These are phyloP conservation scores for Pyrenula aspistea DNA, from an alignment of 495 filamentous ascomycete species.

Conservation along the genomic window DNA sequence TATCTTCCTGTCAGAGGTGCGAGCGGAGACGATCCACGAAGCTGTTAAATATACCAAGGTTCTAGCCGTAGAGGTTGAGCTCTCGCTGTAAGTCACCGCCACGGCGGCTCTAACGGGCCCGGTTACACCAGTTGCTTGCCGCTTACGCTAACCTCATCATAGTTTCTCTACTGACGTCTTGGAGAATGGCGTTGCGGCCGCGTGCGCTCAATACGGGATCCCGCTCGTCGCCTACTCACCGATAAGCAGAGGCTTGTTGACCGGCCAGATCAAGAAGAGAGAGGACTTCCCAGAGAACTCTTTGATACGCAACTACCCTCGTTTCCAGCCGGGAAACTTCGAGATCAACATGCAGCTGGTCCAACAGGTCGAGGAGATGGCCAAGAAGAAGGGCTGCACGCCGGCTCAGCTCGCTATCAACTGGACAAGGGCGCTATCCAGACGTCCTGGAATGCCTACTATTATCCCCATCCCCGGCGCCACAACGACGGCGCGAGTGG, in stretches of 20 bases:
- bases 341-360: constrained; percentile 55
- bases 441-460: constrained; percentile 34
- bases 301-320: constrained; percentile 26
- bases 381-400: constrained; percentile 50
- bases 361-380: constrained; percentile 45
- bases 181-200: constrained; percentile 51
- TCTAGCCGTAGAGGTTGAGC: constrained; percentile 48
- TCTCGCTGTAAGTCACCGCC: constrained; percentile 31
- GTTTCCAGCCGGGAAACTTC: constrained; percentile 56
- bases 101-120: background rate
- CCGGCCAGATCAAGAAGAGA: constrained; percentile 39
- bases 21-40: constrained; percentile 45
- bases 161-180: constrained; percentile 37
- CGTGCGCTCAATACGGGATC: constrained; percentile 49
- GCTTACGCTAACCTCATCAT: background rate
- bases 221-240: constrained; percentile 52
- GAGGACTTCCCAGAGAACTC: constrained; percentile 41
- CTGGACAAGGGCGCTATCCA: constrained; percentile 44
- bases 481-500: constrained; percentile 30
- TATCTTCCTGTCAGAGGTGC: constrained; percentile 46
- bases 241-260: constrained; percentile 28
- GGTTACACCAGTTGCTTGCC: background rate
- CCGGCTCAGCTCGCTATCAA: constrained; percentile 57
- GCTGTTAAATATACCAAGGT: constrained; percentile 48
- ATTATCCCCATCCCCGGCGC: constrained; percentile 70